Evolutionary conservation across 2,329 filamentous ascomycete species (phyloP).

Genomic region (Arthrobotrys megalospora): DNA sequence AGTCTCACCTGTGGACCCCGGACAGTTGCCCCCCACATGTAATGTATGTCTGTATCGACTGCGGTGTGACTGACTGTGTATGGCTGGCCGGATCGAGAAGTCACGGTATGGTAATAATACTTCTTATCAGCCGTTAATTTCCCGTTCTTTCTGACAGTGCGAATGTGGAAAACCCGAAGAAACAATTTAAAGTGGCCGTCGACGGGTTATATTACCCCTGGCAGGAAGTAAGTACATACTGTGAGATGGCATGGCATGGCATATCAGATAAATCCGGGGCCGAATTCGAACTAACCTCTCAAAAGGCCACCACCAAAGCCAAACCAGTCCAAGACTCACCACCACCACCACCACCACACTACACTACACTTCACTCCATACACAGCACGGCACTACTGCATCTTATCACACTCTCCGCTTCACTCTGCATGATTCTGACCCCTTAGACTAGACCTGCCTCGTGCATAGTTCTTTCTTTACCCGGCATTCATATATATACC

Average conservation of each 20-base stretch:
- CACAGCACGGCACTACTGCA: background rate
- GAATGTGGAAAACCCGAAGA: background rate
- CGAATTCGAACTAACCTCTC: background rate
- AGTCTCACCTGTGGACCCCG: conserved; percentile 23
- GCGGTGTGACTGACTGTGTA: conserved; percentile 2
- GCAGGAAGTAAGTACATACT: background rate
- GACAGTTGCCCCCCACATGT: conserved; percentile 9
- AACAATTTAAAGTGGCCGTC: too few relatives aligned
- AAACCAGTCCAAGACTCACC: conserved; percentile 11
- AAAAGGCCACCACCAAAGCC: conserved; percentile 2
- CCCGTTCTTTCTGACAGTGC: background rate
- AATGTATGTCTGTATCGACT: background rate
- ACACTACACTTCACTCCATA: background rate
- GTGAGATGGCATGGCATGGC: background rate
- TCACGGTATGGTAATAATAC: background rate
- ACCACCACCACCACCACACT: background rate
- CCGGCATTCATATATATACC: conserved; percentile 13
- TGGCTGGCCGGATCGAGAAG: background rate
- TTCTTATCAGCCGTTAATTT: conserved; percentile 7
- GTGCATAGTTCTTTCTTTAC: conserved; percentile 13
- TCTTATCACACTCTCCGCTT: conserved; percentile 13
- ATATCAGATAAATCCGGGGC: conserved; percentile 26
- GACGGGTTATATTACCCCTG: background rate
- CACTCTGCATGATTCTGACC: conserved; percentile 19
- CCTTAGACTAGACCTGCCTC: conserved; percentile 8